A percentile compares a stretch with the other conserved stretches of the same genome.
phyloP scores from a whole-genome alignment of 306 rosid species.

The Geum urbanum region DNA sequence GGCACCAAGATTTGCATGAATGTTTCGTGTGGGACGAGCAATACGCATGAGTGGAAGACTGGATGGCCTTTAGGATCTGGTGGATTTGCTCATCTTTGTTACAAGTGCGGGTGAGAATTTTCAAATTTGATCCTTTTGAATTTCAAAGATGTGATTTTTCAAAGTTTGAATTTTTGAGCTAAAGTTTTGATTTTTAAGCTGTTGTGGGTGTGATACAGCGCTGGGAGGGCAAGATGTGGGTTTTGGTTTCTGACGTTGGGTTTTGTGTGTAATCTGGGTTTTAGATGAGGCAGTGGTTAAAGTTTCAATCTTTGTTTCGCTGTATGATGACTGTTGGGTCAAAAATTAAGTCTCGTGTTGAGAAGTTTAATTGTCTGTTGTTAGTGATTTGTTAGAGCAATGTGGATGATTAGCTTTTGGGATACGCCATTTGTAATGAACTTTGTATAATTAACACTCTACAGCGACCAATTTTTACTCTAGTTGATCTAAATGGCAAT shows the following conservation, averaged over 20 bases:
- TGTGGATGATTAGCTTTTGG: conserved; percentile 15
- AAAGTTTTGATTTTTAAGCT: conserved; percentile 23
- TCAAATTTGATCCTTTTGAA: too few relatives aligned
- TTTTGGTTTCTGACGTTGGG: conserved; percentile 9
- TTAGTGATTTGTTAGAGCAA: conserved; percentile 10
- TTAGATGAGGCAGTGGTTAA: conserved; percentile 12
- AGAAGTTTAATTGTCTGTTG: not conserved
- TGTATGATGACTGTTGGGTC: too few relatives aligned
- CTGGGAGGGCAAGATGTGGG: conserved; percentile 27
- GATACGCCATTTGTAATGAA: not conserved
- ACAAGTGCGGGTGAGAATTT: conserved; percentile 71
- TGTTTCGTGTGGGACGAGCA: conserved; percentile 42
- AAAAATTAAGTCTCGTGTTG: too few relatives aligned
- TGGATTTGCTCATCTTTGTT: conserved; percentile 85
- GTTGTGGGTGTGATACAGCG: conserved; percentile 22
- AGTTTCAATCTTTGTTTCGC: conserved; percentile 9
- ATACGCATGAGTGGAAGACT: conserved; percentile 59
- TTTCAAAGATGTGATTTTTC: not conserved
- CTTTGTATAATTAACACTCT: not conserved
- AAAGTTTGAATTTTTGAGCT: conserved; percentile 24
- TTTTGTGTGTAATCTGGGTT: conserved; percentile 9
- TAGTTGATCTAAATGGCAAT: not conserved
- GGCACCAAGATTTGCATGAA: conserved; percentile 65
- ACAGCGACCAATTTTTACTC: not conserved
- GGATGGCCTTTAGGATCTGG: conserved; percentile 93